Evolutionary conservation across 805 yeast genomes (phyloP), one percentile per base, ranked within the genome.

Genomic region (Suhomyces canberraensis): DNA sequence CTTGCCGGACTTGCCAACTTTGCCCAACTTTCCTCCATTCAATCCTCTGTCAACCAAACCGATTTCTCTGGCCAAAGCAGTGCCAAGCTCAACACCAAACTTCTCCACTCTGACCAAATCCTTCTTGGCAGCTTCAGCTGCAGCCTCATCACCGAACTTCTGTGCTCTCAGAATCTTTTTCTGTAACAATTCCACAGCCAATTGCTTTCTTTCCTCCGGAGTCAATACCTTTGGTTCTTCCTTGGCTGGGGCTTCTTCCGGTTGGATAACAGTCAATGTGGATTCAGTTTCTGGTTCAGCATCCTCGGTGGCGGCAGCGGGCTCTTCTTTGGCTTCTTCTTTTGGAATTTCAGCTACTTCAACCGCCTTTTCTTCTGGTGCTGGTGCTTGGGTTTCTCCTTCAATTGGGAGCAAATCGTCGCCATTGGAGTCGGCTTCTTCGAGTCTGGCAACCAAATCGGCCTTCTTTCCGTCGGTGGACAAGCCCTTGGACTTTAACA

Each of bases 391-490:
- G 17, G 51, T 52, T 4, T 35, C 56, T 8, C 22, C 41, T 15
- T 31, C 35, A n/a, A 26, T 14, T 11, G 39, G 20, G 30, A 31
- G 31, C 27, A 30, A 25, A n/a, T 21, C 37, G 30, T 36, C 51
- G 45, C 16, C 27, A 9, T n/a, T 25, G 41, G 55, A 58, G 48
- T 81, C 90, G 21, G 72, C 59, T 42, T 79, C 87, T 41, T 69
- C 75, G 44, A 84, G 65, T 49, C 93, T 73, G 11, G 75, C 75
- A 39, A 84, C 66, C 47, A 84, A 65, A 35, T 88, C 96, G 29
- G 83, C 79, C 60, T 91, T 91, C 49, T 86, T 80, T 16, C 98
- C 98, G 26, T 75, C 75, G 4, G 70, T 67, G 2, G 93, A 58
- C 34, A 91, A 73, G 1, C 82, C 84, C 43, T 80, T 79, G 16